Evolutionary conservation across 164 flowering plant species (phyloP).

Genomic region (Sextonia rubra): DNA sequence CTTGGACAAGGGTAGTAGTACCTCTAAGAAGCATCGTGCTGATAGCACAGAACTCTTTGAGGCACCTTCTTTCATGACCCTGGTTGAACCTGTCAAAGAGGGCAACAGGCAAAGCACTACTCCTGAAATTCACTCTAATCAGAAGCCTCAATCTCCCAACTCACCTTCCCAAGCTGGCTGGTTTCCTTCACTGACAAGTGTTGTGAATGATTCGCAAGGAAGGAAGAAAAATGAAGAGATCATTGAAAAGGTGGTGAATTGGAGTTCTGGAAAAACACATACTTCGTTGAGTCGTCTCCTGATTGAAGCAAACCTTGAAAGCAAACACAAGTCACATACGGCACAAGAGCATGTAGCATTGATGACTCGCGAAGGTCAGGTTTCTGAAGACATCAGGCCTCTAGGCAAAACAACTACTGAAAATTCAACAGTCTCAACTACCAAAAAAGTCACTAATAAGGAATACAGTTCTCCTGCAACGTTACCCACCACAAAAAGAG

Average conservation of each 20-base stretch:
- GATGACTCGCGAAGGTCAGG: constrained; percentile 17
- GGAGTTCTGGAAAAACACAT: constrained; percentile 54
- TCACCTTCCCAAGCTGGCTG: constrained; percentile 36
- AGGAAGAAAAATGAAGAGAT: constrained; percentile 74
- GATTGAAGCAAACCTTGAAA: constrained; percentile 42
- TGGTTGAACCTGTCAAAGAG: constrained; percentile 37
- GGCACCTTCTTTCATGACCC: constrained; percentile 61
- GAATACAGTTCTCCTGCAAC: constrained; percentile 73
- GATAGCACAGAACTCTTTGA: constrained; percentile 41
- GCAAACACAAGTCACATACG: constrained; percentile 25
- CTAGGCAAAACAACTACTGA: constrained; percentile 14
- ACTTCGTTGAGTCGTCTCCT: constrained; percentile 58
- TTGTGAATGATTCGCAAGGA: constrained; percentile 45
- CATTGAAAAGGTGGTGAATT: constrained; percentile 61
- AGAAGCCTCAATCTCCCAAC: constrained; percentile 23
- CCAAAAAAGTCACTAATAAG: constrained; percentile 22
- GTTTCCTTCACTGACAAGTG: constrained; percentile 51
- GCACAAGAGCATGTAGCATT: constrained; percentile 15
- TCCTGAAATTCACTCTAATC: constrained; percentile 31
- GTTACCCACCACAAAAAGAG: constrained; percentile 51
- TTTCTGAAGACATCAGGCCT: constrained; percentile 17
- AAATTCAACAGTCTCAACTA: constrained; percentile 5
- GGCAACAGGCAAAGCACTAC: constrained; percentile 6
- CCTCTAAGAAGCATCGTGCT: constrained; percentile 13
- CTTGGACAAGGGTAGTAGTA: constrained; percentile 5